Evolutionary conservation across 495 filamentous ascomycete species (phyloP).

Genomic region (Chaetomium fimeti): DNA sequence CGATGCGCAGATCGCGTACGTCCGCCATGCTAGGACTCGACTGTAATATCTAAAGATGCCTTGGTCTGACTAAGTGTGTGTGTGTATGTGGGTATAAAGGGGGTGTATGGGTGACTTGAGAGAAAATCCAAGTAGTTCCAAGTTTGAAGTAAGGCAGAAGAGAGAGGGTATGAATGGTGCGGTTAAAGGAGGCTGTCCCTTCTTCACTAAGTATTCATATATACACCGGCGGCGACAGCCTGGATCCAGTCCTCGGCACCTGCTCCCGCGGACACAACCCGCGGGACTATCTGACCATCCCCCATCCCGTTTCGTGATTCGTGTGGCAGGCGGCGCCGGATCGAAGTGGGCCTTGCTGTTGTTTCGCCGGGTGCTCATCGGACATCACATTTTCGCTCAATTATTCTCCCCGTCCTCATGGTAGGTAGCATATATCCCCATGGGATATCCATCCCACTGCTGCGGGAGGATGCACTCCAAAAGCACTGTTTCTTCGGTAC

Average conservation of each 20-base stretch:
- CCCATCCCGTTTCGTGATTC: conserved; percentile 14
- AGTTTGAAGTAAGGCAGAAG: not conserved
- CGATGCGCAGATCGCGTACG: conserved; percentile 44
- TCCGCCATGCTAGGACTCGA: conserved; percentile 38
- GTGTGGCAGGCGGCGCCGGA: conserved; percentile 14
- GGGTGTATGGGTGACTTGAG: not conserved
- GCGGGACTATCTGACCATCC: not conserved
- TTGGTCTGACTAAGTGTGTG: not conserved
- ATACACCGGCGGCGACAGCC: conserved; percentile 1
- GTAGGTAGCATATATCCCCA: conserved; percentile 1
- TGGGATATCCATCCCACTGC: not conserved
- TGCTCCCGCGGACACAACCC: conserved; percentile 1
- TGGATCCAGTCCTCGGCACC: conserved; percentile 25
- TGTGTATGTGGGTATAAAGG: not conserved
- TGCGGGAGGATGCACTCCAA: not conserved
- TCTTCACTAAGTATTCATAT: not conserved
- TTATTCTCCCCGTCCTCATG: not conserved
- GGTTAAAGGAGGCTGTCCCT: conserved; percentile 4
- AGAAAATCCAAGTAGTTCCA: not conserved
- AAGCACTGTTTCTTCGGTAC: not conserved
- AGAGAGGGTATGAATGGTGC: not conserved
- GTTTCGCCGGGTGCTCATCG: not conserved
- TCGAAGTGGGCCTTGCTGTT: not conserved
- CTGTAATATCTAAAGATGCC: not conserved
- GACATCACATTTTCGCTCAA: not conserved